These are phyloP conservation scores for Peronosclerospora sorghi DNA, from an alignment of 352 stramenopile species.

Conservation along the genomic window DNA sequence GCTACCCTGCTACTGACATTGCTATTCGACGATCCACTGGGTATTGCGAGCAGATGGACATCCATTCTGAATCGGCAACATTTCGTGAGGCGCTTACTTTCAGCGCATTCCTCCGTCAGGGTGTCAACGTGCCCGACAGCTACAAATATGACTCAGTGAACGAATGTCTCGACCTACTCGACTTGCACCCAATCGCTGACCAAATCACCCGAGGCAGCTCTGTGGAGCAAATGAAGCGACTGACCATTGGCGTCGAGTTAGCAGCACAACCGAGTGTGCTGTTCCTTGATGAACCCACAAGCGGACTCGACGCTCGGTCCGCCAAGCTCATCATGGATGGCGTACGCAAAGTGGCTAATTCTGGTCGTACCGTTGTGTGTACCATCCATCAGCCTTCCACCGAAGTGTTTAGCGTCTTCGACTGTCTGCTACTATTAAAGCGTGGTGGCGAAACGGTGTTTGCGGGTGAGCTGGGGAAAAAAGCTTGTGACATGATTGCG, in stretches of 20 bases:
- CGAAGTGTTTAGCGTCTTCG: slow-evolving; percentile 58
- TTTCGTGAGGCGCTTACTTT: slow-evolving; percentile 51
- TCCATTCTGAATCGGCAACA: slow-evolving; percentile 76
- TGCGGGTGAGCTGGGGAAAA: slow-evolving; percentile 34
- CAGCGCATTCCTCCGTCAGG: slow-evolving; percentile 19
- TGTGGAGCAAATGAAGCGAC: slow-evolving; percentile 18
- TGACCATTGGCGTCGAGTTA: slow-evolving; percentile 24
- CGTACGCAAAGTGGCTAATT: slow-evolving; percentile 73
- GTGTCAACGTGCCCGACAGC: slow-evolving; percentile 22
- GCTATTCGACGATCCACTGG: slow-evolving; percentile 38
- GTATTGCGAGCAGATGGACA: slow-evolving; percentile 78
- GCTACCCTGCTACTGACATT: slow-evolving; percentile 42
- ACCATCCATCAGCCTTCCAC: slow-evolving; percentile 89
- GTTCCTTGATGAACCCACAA: slow-evolving; percentile 68
- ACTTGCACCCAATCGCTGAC: slow-evolving; percentile 13
- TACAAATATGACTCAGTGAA: slow-evolving; percentile 19
- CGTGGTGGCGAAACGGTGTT: slow-evolving; percentile 36
- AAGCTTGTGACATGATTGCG: slow-evolving; percentile 23
- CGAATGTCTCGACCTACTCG: slow-evolving; percentile 15
- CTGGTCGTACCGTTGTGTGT: slow-evolving; percentile 72
- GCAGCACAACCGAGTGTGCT: slow-evolving; percentile 16
- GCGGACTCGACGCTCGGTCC: slow-evolving; percentile 75
- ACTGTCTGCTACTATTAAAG: slow-evolving; percentile 16
- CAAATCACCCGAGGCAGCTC: slow-evolving; percentile 28
- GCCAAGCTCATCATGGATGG: slow-evolving; percentile 83